Evolutionary conservation across 495 filamentous ascomycete genomes (phyloP).

Genomic region (Aspergillus homomorphus): DNA sequence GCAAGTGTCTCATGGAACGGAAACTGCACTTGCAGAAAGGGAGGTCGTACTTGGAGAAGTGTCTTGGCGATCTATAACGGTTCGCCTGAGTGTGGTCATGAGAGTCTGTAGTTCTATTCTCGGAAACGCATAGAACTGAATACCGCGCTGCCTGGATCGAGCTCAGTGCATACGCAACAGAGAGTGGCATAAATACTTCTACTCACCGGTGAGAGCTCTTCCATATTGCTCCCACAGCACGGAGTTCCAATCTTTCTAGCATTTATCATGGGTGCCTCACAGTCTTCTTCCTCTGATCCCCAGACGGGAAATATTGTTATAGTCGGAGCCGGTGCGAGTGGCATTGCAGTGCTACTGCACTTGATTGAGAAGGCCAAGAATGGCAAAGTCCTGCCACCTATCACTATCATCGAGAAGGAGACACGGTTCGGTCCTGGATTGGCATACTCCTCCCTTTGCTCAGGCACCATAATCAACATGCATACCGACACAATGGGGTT

Average conservation of each 20-base stretch:
- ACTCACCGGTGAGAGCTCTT: not conserved
- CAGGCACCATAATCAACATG: slow-evolving; percentile 8
- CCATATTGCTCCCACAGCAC: not conserved
- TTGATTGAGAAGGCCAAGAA: slow-evolving; percentile 1
- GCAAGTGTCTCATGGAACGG: not conserved
- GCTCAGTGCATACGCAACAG: not conserved
- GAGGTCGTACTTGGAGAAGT: not conserved
- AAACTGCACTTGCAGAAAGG: not conserved
- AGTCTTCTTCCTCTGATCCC: not conserved
- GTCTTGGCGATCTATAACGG: not conserved
- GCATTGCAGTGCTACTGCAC: slow-evolving; percentile 5
- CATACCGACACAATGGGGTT: slow-evolving; percentile 5
- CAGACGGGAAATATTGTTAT: not conserved
- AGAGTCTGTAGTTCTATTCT: not conserved
- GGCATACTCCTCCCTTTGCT: not conserved
- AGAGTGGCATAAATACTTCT: not conserved
- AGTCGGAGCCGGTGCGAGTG: slow-evolving; percentile 9
- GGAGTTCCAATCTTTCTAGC: not conserved
- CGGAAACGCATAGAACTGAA: not conserved
- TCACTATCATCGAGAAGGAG: slow-evolving; percentile 5
- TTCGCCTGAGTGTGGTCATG: not conserved
- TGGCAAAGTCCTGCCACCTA: not conserved
- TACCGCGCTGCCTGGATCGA: not conserved
- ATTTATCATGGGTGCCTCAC: not conserved
- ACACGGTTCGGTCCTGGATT: not conserved